Evolutionary conservation across 2,329 filamentous ascomycete genomes (phyloP), one percentile per base, ranked within the genome.

Genomic region (Nothophaeocryptopus gaeumannii): DNA sequence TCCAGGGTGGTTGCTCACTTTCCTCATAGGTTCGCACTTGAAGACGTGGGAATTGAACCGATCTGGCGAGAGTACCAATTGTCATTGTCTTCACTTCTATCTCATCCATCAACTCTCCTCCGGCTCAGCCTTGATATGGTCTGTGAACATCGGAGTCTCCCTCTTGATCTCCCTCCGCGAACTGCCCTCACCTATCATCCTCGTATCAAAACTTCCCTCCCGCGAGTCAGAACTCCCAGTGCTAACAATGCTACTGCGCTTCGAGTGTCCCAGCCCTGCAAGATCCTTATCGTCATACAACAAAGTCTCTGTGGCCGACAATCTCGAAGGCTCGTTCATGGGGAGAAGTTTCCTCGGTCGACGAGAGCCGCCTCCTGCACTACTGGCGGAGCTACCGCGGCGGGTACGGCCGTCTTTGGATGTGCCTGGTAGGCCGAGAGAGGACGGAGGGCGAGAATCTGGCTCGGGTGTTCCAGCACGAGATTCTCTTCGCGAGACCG

Each of bases 271-370:
- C 15, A 40, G 26, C 13, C 39, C 31, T 5, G 48, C 44, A 14
- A 45, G 43, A n/a, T 54, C 50, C 7, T 35, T 49, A 2, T 53
- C 48, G n/a, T 54, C 56, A 39, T 61, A 52, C 35, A 64, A 39
- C 7, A 65, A 31, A 5, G 59, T 64, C 47, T 65, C 63, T 10
- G 63, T 63, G 8, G 61, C 58, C 3, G 54, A 59, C 5, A 66
- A 54, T 10, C 63, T 46, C 44, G 62, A 65, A 13, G 52, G 57
- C 14, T 55, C 51, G 14, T 57, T 54, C 29, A 50, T 40, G 2
- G 48, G 44, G 31, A 41, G 35, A 12, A 47, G 44, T 35, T 58
- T 62, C 30, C 56, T 50, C 8, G 58, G 51, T 33, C 62, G 51
- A n/a, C 61, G 36, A 26, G 20, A 26, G 20, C 20, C 7, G 5